Conservation (phyloP, 345 rosid species). For the Hibiscus mutabilis region DNA sequence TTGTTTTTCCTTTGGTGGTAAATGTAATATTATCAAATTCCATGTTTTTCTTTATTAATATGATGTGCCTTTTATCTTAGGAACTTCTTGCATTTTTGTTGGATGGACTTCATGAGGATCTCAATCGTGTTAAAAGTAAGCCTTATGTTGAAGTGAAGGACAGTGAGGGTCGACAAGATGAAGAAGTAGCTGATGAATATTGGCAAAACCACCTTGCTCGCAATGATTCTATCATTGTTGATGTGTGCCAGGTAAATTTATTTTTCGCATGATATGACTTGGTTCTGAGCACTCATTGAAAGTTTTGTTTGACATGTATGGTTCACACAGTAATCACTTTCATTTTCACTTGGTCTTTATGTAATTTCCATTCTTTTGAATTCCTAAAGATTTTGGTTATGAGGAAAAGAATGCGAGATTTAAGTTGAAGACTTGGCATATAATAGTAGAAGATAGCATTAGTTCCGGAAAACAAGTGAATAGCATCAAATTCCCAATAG, state of each 20-base stretch:
- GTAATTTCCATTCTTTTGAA: background rate
- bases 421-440: background rate
- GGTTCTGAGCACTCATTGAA: slow-evolving; percentile 13
- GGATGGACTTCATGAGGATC: slow-evolving; percentile 99
- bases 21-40: slow-evolving; percentile 6
- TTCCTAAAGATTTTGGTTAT: background rate
- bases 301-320: slow-evolving; percentile 13
- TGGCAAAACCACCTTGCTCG: slow-evolving; percentile 88
- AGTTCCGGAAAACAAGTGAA: background rate
- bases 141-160: slow-evolving; percentile 90
- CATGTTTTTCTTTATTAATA: slow-evolving; percentile 22
- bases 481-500: background rate
- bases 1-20: slow-evolving; percentile 8
- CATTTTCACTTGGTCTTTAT: background rate
- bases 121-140: slow-evolving; percentile 83
- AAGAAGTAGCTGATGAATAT: slow-evolving; percentile 92
- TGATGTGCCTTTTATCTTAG: slow-evolving; percentile 35
- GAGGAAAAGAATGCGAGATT: background rate
- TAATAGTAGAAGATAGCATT: background rate
- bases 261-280: slow-evolving; percentile 23
- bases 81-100: slow-evolving; percentile 89
- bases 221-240: slow-evolving; percentile 84
- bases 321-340: background rate
- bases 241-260: slow-evolving; percentile 72
- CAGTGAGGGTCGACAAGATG: slow-evolving; percentile 71